Conservation (phyloP, 164 flowering plant genomes). For the Sedum album region DNA sequence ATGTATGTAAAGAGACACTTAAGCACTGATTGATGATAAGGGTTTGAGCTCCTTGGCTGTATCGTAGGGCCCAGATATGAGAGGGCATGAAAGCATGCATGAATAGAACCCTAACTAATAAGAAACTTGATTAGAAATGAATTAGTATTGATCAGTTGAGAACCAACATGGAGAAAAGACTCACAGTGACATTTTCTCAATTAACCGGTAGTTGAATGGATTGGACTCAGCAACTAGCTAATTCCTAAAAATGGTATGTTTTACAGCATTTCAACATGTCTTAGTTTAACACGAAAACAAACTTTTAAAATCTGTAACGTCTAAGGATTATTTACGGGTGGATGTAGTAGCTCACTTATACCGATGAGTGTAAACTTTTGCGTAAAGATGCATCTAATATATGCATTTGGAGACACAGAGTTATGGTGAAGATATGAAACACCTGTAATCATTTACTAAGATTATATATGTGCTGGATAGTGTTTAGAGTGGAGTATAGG, state of each 20-base stretch:
- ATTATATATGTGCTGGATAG: too few relatives aligned
- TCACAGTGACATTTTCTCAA: neutral
- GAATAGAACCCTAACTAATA: too few relatives aligned
- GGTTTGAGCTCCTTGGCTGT: neutral
- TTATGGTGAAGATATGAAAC: too few relatives aligned
- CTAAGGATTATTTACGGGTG: neutral
- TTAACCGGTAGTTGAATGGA: neutral
- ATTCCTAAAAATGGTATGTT: neutral
- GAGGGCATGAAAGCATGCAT: constrained; percentile 6
- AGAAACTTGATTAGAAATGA: neutral
- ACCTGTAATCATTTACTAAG: too few relatives aligned
- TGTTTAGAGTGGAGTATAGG: too few relatives aligned
- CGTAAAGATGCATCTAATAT: neutral
- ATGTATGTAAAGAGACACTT: too few relatives aligned
- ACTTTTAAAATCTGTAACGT: neutral
- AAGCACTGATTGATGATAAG: too few relatives aligned
- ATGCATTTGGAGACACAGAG: neutral
- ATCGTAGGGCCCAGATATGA: constrained; percentile 1
- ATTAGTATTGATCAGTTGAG: neutral
- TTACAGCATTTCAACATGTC: neutral
- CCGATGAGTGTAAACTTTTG: neutral
- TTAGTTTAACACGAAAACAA: neutral
- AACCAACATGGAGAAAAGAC: neutral
- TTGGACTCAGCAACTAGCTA: constrained; percentile 5
- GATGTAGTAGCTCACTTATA: neutral